Base-by-base conservation (phyloP, 768 basidiomycete species). In the Clavaria fumosa region DNA sequence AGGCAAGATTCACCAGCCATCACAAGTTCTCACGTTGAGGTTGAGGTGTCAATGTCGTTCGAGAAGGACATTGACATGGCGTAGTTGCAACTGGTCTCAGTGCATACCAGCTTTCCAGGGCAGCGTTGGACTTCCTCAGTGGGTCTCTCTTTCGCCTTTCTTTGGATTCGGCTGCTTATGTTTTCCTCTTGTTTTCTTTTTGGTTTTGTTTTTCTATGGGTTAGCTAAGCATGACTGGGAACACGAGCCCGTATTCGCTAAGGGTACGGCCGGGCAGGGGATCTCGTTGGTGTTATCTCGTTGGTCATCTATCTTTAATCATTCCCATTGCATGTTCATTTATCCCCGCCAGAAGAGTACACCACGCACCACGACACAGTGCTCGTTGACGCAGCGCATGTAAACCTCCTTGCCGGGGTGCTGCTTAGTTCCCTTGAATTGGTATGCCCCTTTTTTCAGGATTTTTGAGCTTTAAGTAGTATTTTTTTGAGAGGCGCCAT, bases 41-140 rank as follows among this genome's bases (percentile, higher is more conserved):
- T n/a, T n/a, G n/a, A n/a, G n/a, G n/a, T n/a, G n/a, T n/a, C n/a
- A n/a, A n/a, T n/a, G n/a, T n/a, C n/a, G n/a, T n/a, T n/a, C n/a
- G n/a, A n/a, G n/a, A n/a, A n/a, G n/a, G n/a, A n/a, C n/a, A n/a
- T n/a, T n/a, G n/a, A n/a, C n/a, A n/a, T n/a, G n/a, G n/a, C n/a
- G n/a, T n/a, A n/a, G n/a, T n/a, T n/a, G n/a, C n/a, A n/a, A 72
- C 68, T 39, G 83, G 88, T 2, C 52, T 96, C 46, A 90, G 85
- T 43, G 83, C 84, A 15, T 95, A 93, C 57, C 89, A 91, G 51
- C 63, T 93, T 19, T 80, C 95, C 54, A 72, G 80, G 46, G 86
- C 82, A 23, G 78, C 74, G 1, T 58, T 93, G 46, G 84, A 90
- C 52, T 78, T 90, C 49, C 53, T 96, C 17, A 71, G 89, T 89